A percentile compares a stretch with the other conserved stretches of the same genome.
phyloP scores from a whole-genome alignment of 2,329 filamentous ascomycete species.

The Canariomyces notabilis region DNA sequence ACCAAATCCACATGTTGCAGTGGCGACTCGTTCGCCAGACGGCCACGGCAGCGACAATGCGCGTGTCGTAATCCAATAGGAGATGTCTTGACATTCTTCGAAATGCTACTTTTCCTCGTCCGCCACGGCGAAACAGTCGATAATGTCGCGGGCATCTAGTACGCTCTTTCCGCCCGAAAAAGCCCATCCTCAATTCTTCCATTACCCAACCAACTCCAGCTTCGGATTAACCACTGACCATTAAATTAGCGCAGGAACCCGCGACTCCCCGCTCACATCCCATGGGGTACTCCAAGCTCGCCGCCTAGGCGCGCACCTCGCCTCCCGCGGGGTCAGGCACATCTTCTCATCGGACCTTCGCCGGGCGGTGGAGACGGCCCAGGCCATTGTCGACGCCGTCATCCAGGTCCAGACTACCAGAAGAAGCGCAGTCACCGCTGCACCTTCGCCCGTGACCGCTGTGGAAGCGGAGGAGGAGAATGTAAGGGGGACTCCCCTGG shows the following conservation, averaged over 20 bases:
- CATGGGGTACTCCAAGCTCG: slow-evolving; percentile 78
- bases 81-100: background rate
- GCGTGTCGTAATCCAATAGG: background rate
- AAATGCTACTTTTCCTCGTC: slow-evolving; percentile 67
- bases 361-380: slow-evolving; percentile 67
- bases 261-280: slow-evolving; percentile 74
- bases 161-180: slow-evolving; percentile 28
- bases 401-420: slow-evolving; percentile 39
- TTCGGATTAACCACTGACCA: slow-evolving; percentile 9
- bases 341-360: slow-evolving; percentile 76
- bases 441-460: background rate
- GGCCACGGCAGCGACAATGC: background rate
- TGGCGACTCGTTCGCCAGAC: background rate
- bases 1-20: background rate
- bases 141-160: slow-evolving; percentile 77
- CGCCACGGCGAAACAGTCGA: slow-evolving; percentile 88
- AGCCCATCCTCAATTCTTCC: background rate
- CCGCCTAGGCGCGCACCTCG: slow-evolving; percentile 62
- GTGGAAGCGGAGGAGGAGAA: background rate
- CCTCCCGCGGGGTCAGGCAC: slow-evolving; percentile 45
- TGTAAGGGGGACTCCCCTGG: slow-evolving; percentile 17
- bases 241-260: slow-evolving; percentile 60
- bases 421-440: too few species aligned
- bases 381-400: slow-evolving; percentile 57
- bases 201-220: background rate